Evolutionary conservation across 352 stramenopile genomes (phyloP).

Genomic region (Phytophthora kernoviae): DNA sequence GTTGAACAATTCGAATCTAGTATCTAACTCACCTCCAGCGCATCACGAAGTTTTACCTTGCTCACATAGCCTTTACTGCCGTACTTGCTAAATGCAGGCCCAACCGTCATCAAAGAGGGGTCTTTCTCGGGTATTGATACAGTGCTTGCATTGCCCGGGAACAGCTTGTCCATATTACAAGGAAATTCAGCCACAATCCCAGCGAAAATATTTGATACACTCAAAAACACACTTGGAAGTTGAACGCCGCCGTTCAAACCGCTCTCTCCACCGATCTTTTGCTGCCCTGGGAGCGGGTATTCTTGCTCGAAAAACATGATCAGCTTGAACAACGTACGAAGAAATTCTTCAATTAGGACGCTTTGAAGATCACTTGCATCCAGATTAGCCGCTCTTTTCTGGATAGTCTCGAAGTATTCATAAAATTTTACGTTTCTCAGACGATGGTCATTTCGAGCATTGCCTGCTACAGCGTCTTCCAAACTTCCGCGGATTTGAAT

Average conservation of each 20-base stretch:
- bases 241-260: constrained; percentile 10
- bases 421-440: constrained; percentile 73
- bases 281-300: constrained; percentile 37
- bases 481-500: constrained; percentile 54
- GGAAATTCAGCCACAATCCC: constrained; percentile 64
- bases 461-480: constrained; percentile 24
- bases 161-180: constrained; percentile 48
- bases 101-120: constrained; percentile 6
- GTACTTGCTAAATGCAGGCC: constrained; percentile 36
- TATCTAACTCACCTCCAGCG: constrained; percentile 39
- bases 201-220: constrained; percentile 72
- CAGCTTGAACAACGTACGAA: constrained; percentile 74
- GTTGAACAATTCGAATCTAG: constrained; percentile 1
- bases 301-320: constrained; percentile 77
- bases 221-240: constrained; percentile 48
- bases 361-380: constrained; percentile 78
- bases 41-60: constrained; percentile 23
- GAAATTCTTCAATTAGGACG: constrained; percentile 77
- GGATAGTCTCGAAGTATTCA: constrained; percentile 76
- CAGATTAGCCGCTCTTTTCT: constrained; percentile 63
- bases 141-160: constrained; percentile 35
- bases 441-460: constrained; percentile 27
- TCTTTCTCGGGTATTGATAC: constrained; percentile 29
- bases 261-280: background rate
- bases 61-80: constrained; percentile 26